Evolutionary conservation across 2,329 filamentous ascomycete species (phyloP), one percentile per base, ranked within the genome.

Genomic region (Teratosphaeriaceae sp.): DNA sequence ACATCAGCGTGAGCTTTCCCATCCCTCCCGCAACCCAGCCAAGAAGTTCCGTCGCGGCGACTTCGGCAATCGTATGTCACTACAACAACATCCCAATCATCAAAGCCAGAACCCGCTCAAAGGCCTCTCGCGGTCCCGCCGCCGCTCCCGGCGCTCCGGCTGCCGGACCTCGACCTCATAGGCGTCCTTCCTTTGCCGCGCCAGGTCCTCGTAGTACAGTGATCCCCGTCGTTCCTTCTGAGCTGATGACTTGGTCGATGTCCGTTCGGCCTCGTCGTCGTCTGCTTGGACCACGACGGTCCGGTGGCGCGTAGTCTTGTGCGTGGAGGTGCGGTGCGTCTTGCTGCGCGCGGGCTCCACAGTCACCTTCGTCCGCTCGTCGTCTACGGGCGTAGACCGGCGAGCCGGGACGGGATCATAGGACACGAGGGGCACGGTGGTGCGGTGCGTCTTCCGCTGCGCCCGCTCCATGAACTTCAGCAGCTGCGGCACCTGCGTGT

Each of bases 401-500:
- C 66, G 66, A 23, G 65, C 55, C n/a, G 65, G 55, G 24, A 67
- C 57, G 44, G 66, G 63, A 52, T 70, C 67, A 61, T 68, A 67
- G 57, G 62, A 67, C 50, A 70, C 58, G 47, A 70, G 64, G 12
- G n/a, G n/a, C n/a, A n/a, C n/a, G 66, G 62, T 7, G 46, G 35
- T 20, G 44, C 42, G 22, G 48, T 37, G 54, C 58, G 40, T 55
- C 60, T 44, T 56, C 57, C 65, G 59, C 29, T 65, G 46, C 52
- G 54, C 58, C 44, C 65, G 65, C 49, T 69, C 66, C 44, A 67
- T 64, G 23, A 65, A 65, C 49, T 58, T 65, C 37, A 72, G 57
- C 5, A 71, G 64, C 27, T 59, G 54, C 22, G 56, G 56, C 33
- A 65, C 60, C 43, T 69, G 59, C 30, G 61, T 51, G 57, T 70